Percentiles rank a stretch among this genome's conserved stretches.
phyloP scores from a whole-genome alignment of 2,329 filamentous ascomycete species.

The Fusarium sterilihyphosum region DNA sequence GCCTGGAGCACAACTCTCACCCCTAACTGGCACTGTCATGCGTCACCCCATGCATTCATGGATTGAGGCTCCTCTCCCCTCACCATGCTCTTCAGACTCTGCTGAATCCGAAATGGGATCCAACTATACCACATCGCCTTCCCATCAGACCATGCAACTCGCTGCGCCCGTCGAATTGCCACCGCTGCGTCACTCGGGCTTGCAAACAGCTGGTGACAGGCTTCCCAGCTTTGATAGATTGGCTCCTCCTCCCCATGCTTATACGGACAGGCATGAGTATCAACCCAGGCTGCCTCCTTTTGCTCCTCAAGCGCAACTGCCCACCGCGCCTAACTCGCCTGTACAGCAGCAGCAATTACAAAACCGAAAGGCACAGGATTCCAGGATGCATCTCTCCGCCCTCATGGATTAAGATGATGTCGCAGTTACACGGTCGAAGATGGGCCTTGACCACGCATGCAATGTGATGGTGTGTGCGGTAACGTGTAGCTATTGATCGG shows the following conservation, averaged over 20 bases:
- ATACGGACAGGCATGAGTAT: conserved; percentile 8
- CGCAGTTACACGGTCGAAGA: neutral
- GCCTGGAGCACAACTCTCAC: conserved; percentile 24
- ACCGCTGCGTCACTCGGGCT: conserved; percentile 38
- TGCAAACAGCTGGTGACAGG: conserved; percentile 19
- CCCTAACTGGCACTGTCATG: conserved; percentile 26
- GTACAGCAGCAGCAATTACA: conserved; percentile 24
- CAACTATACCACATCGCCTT: conserved; percentile 69
- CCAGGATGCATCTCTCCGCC: conserved; percentile 40
- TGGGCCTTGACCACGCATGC: neutral
- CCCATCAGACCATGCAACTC: conserved; percentile 48
- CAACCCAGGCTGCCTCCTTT: conserved; percentile 27
- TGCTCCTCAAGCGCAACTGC: conserved; percentile 36
- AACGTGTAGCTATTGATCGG: neutral
- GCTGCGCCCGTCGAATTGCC: conserved; percentile 56
- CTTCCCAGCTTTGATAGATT: conserved; percentile 45
- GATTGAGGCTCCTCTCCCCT: conserved; percentile 50
- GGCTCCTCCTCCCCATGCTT: conserved; percentile 15
- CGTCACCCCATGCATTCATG: conserved; percentile 37
- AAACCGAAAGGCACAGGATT: conserved; percentile 30
- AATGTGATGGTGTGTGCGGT: neutral
- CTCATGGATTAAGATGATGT: conserved; percentile 26
- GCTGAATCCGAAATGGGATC: conserved; percentile 75
- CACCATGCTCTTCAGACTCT: conserved; percentile 53
- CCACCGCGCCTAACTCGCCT: conserved; percentile 44